Base-by-base conservation (phyloP, 2,329 filamentous ascomycete genomes). In the Diaporthe longicolla region DNA sequence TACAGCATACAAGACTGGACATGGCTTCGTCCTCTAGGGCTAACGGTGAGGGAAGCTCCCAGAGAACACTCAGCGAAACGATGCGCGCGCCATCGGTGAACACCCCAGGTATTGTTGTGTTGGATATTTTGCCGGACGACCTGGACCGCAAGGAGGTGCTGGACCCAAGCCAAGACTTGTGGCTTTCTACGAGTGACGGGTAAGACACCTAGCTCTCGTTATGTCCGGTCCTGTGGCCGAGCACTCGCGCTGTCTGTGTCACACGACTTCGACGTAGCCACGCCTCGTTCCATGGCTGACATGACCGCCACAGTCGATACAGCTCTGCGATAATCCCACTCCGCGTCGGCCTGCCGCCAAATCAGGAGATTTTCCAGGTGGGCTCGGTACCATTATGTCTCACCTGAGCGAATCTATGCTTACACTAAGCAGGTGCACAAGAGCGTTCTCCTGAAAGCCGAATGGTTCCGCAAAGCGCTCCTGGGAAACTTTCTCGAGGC, bases 381-480 rank as follows among this genome's bases (percentile, higher is more conserved):
- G 76, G 80, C 77, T 55, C 24, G 32, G 37, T 26, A 66, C n/a
- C 29, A 45, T 32, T 40, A 37, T 37, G 13, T 29, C 24, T 17
- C 48, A 19, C 17, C 24, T 61, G 69, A 70, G 6, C 52, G 17
- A 66, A 40, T 8, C 59, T 26, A 35, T 61, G 70, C 63, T 76
- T 58, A 73, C 58, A 10, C 48, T 24, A 17, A 55, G 65, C 72
- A 86, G 82, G 85, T 89, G 17, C 87, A 89, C 77, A 84, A 80
- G 76, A 82, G 84, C 71, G 81, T 89, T 66, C 82, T 89, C 29
- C 76, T 83, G 50, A 85, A 84, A 76, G 83, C 84, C 17, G 83
- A 86, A 70, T 89, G 85, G 81, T 89, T 89, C 77, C 82, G 82
- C 68, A 87, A 83, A 75, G 87, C 87, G 19, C 81, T 89, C 9